Evolutionary conservation across 2,329 filamentous ascomycete species (phyloP), one percentile per base, ranked within the genome.

Genomic region (Aspergillus pseudoterreus): DNA sequence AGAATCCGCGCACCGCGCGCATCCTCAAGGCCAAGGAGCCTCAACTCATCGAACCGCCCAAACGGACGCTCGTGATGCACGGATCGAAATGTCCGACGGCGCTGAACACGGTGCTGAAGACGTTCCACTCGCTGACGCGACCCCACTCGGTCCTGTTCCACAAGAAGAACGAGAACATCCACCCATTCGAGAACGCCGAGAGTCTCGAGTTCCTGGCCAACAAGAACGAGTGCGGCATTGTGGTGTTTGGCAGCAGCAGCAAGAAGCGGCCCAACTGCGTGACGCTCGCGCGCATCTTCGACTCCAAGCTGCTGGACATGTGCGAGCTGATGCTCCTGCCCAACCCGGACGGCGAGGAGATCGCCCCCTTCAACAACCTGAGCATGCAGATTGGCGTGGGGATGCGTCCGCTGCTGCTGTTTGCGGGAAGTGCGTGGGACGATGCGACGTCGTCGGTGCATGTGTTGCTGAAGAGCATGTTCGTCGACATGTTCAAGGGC

Each of bases 181-280:
- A 94, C 72, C 94, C 94, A 2, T 99, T 99, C 72, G 92, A 96
- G 72, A 91, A 95, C 70, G 77, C 88, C 57, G 79, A 86, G 24
- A 92, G 88, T 48, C 82, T 97, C 60, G 90, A 96, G 74, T 99
- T 99, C 78, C 92, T 99, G 78, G 87, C 87, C 57, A 86, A 92
- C 69, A 99, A 97, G 78, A 99, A 99, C 75, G 94, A 99, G 71
- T 86, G 89, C 65, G 88, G 85, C 43, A 78, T 96, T 44, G 81
- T 96, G 59, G 81, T 94, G 59, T 95, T 95, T 64, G 92, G 86
- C 47, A 86, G 83, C 70, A 87, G 86, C 72, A 90, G 82, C 71
- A 99, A 97, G 81, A 99, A 97, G 81, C 82, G 94, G n/a, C 92
- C 92, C 4, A 91, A 99, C 73, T 86, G 86, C 56, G 71, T 99